Base-by-base conservation (phyloP, 2,329 filamentous ascomycete genomes). In the Proliferodiscus dingleyae region DNA sequence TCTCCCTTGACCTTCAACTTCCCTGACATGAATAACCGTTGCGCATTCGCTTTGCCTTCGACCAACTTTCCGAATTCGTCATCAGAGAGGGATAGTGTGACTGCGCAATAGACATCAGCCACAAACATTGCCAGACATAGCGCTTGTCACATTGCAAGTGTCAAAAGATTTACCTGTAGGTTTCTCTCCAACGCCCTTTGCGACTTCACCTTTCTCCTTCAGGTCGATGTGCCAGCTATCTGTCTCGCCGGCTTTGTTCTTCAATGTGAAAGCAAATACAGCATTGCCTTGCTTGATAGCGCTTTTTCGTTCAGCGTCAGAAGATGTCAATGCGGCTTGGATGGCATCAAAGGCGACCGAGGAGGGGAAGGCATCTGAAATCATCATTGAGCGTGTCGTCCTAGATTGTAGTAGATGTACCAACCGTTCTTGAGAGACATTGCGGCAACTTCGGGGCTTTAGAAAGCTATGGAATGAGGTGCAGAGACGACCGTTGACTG, bases 1-100 rank as follows among this genome's bases (percentile, higher is more conserved):
- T 97, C 89, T 53, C 93, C 93, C 81, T 89, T 94, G 66, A 97
- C 81, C 86, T 97, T 98, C 64, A 98, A 77, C 78, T 95, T 96
- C 61, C 93, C 93, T n/a, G 80, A 80, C 91, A 98, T 97, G 73
- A 97, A 64, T 29, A 98, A 73, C 59, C 84, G 83, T 77, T 98
- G 93, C 46, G 93, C 89, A 65, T 96, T 95, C 60, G 87, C 89
- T 74, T 94, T 89, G 65, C 93, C 93, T 29, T 75, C 63, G 44
- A 95, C 83, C 55, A 98, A 78, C 66, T 85, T 83, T 56, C 73
- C 80, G 64, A 98, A 98, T 70, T 97, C 89, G 47, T 80, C 78
- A 53, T 98, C 93, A 49, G 83, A 87, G 56, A 97, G 79, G 4
- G 77, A 68, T 37, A 97, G 78, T n/a, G 88, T 94, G 49, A 97